A percentile compares a stretch with the other conserved stretches of the same genome.
These are phyloP conservation scores for Tylopilus subfusipes DNA, from an alignment of 768 basidiomycete genomes.

Conservation along the genomic window DNA sequence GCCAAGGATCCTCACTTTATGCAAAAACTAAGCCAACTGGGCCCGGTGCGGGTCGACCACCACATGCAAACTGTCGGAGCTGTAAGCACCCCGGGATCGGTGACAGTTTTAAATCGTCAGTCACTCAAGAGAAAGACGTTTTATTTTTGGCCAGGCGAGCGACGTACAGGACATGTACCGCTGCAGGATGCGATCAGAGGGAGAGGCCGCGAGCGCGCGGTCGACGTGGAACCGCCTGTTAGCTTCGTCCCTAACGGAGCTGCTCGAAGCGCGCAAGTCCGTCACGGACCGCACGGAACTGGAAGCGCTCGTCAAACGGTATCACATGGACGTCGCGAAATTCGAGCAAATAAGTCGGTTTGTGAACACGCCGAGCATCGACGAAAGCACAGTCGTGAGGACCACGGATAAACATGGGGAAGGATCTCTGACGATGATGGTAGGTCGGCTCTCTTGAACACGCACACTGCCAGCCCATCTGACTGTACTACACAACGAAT, in stretches of 20 bases:
- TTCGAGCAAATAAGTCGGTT: slow-evolving; percentile 51
- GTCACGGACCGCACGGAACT: slow-evolving; percentile 41
- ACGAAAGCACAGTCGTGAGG: slow-evolving; percentile 41
- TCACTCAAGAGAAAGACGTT: too few relatives aligned
- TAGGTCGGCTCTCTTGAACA: slow-evolving; percentile 27
- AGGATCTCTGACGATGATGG: slow-evolving; percentile 49
- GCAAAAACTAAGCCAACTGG: slow-evolving; percentile 59
- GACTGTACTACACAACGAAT: neutral
- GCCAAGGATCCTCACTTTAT: slow-evolving; percentile 70
- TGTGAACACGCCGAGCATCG: slow-evolving; percentile 65
- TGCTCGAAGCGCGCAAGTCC: slow-evolving; percentile 64
- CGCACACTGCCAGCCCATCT: too few relatives aligned
- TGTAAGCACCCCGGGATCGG: slow-evolving; percentile 34
- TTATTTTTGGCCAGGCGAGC: slow-evolving; percentile 17
- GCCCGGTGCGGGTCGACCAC: slow-evolving; percentile 69
- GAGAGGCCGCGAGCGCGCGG: slow-evolving; percentile 42
- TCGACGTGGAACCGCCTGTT: slow-evolving; percentile 52
- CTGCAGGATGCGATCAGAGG: slow-evolving; percentile 53
- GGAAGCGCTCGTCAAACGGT: slow-evolving; percentile 48
- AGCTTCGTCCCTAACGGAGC: slow-evolving; percentile 47
- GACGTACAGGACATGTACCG: slow-evolving; percentile 46
- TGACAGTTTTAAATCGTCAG: too few relatives aligned
- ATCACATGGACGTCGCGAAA: slow-evolving; percentile 50
- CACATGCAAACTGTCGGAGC: slow-evolving; percentile 48
- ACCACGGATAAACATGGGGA: slow-evolving; percentile 52